Base-by-base conservation (phyloP, 768 basidiomycete species). In the Termitomyces sp. region DNA sequence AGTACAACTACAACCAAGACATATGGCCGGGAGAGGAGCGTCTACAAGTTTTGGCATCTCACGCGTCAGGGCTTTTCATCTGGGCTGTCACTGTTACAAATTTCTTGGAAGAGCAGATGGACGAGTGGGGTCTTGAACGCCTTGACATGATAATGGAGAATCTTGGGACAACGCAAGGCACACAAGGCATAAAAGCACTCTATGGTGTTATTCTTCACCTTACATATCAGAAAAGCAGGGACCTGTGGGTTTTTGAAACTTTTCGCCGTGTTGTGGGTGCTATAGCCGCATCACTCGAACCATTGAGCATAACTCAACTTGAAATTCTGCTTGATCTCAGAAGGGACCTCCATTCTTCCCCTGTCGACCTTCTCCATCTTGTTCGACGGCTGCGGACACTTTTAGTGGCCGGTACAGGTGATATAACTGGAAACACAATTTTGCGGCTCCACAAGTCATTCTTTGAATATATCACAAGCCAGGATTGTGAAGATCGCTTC, bases 21-120 rank as follows among this genome's bases (percentile, higher is more conserved):
- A n/a, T 51, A 11, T 63, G 59, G 59, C 53, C 55, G 21, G 59
- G 59, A 22, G 52, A 60, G 28, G 52, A 49, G 11, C 45, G 54
- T 34, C 17, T 60, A 34, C 15, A 17, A 11, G 42, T 10, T 35
- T 26, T 63, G 21, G 41, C 43, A 22, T n/a, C 17, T 11, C 55
- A 53, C 5, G 59, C 62, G 2, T 56, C 57, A 2, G 62, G 62
- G 2, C 51, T 56, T n/a, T 60, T 63, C 17, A 57, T 63, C 21
- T 60, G 62, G 55, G 62, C 57, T 5, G 59, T 56, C 6, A 60
- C 62, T 7, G 58, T 55, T 28, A 28, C 38, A 10, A 56, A 45
- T 14, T 57, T 63, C 34, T 15, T 63, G 26, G 37, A 57, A 10
- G 50, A 56, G 32, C 59, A 58, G 26, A 45, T 64, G 17, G 35